Percentiles rank a stretch among this genome's conserved stretches.
phyloP scores from a whole-genome alignment of 1,284 basidiomycete species.

The Cryptococcus sp. region DNA sequence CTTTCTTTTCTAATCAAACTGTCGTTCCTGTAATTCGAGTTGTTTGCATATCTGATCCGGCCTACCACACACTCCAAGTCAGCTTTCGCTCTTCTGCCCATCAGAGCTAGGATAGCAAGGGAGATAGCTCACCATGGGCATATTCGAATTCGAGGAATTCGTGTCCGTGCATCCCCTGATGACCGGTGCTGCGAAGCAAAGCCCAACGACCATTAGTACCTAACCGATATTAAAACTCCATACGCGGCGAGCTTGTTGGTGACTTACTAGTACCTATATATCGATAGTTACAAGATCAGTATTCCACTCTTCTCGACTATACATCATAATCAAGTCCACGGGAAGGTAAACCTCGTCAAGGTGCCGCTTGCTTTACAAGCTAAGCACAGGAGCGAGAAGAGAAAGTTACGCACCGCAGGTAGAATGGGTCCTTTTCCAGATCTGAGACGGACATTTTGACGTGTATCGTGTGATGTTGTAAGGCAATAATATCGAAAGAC shows the following conservation, averaged over 20 bases:
- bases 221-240: too few species aligned
- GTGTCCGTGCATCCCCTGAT: constrained; percentile 93
- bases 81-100: not conserved
- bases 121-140: constrained; percentile 73
- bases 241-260: too few species aligned
- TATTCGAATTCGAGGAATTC: constrained; percentile 99
- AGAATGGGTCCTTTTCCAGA: constrained; percentile 67
- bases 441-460: constrained; percentile 21
- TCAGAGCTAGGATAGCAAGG: not conserved
- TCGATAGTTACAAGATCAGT: constrained; percentile 15
- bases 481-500: not conserved
- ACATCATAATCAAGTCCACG: not conserved
- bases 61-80: constrained; percentile 48
- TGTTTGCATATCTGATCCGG: constrained; percentile 95
- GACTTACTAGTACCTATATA: constrained; percentile 76
- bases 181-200: constrained; percentile 68
- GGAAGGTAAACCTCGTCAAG: not conserved
- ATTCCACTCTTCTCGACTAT: not conserved
- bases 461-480: not conserved
- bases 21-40: constrained; percentile 98
- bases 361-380: constrained; percentile 23
- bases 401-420: constrained; percentile 64
- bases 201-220: too few species aligned
- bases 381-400: not conserved
- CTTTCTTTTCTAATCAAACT: constrained; percentile 97